These are phyloP conservation scores for Candida silvicultrix DNA, from an alignment of 805 yeast genomes.

Conservation along the genomic window DNA sequence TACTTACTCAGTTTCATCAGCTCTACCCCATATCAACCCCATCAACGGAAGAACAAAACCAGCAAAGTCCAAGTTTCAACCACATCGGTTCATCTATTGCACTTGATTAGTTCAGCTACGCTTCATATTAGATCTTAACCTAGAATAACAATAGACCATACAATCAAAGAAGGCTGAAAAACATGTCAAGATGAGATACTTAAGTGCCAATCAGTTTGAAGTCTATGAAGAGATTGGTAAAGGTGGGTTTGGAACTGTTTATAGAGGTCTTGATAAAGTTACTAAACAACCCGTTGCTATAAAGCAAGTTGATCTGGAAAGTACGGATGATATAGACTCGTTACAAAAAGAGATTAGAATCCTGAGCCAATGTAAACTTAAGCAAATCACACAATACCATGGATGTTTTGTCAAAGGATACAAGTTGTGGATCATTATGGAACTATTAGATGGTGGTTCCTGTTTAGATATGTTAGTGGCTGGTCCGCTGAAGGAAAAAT, in stretches of 20 bases:
- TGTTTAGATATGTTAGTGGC: conserved; percentile 68
- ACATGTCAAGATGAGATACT: conserved; percentile 15
- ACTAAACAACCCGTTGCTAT: conserved; percentile 85
- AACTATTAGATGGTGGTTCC: conserved; percentile 93
- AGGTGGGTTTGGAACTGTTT: conserved; percentile 96
- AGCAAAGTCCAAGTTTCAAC: too few species aligned
- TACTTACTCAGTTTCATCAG: not conserved
- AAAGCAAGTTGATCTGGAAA: conserved; percentile 85
- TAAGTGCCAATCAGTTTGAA: conserved; percentile 29
- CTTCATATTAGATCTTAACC: too few species aligned
- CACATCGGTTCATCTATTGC: too few species aligned
- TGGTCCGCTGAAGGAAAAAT: conserved; percentile 82
- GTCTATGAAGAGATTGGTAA: conserved; percentile 81
- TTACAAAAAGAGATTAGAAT: conserved; percentile 89
- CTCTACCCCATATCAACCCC: not conserved
- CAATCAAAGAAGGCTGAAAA: not conserved
- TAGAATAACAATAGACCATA: not conserved
- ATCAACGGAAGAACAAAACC: too few species aligned
- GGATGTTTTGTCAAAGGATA: conserved; percentile 84
- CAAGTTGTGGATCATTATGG: conserved; percentile 94
- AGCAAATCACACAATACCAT: conserved; percentile 84
- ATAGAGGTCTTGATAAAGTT: conserved; percentile 68
- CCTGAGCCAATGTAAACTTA: conserved; percentile 69
- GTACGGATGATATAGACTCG: conserved; percentile 85
- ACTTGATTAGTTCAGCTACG: too few species aligned